phyloP scores from a whole-genome alignment of 2,329 filamentous ascomycete species.

The Cordyceps farinosa region DNA sequence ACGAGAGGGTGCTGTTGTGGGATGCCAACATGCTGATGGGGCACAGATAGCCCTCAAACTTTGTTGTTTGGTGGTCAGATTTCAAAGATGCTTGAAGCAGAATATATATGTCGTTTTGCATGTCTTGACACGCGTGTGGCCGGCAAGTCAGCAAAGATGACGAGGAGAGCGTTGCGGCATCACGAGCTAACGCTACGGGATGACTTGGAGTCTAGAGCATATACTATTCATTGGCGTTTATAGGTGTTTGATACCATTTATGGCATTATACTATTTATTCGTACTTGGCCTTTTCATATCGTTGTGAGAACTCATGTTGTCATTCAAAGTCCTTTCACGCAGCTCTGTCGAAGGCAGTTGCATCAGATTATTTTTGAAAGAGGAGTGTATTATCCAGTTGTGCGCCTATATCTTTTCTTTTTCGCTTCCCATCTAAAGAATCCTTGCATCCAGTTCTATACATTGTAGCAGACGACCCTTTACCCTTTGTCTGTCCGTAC shows the following conservation, averaged over 20 bases:
- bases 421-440: constrained; percentile 6
- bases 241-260: constrained; percentile 8
- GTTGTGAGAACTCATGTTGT: background rate
- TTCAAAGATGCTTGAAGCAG: background rate
- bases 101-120: background rate
- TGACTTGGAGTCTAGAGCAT: background rate
- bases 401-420: constrained; percentile 2
- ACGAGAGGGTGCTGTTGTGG: constrained; percentile 87
- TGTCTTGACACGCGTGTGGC: background rate
- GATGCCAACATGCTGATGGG: constrained; percentile 62
- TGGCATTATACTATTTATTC: background rate
- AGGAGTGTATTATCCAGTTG: constrained; percentile 17
- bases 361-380: background rate
- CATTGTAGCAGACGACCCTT: background rate
- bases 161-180: background rate
- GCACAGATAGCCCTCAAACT: constrained; percentile 21
- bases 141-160: background rate
- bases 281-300: background rate
- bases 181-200: background rate
- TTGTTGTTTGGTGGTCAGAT: background rate
- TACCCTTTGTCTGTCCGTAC: background rate
- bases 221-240: constrained; percentile 7
- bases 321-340: too few relatives aligned
- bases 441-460: constrained; percentile 5
- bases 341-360: background rate